phyloP scores from a whole-genome alignment of 352 stramenopile species.

The Pythium sukuiense region DNA sequence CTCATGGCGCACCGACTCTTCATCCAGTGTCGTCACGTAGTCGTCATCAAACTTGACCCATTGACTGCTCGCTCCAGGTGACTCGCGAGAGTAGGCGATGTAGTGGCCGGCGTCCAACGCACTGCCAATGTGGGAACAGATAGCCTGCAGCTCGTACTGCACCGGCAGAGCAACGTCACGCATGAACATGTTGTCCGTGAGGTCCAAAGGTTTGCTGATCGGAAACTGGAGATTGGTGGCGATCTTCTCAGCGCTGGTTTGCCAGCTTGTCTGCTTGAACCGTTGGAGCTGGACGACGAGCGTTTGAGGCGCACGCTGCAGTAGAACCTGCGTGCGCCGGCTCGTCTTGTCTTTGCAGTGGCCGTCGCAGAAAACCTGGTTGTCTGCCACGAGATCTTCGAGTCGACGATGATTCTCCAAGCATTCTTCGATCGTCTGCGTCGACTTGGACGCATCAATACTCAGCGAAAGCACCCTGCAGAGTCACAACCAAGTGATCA shows the following conservation, averaged over 20 bases:
- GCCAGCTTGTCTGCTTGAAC: conserved; percentile 50
- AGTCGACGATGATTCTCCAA: conserved; percentile 51
- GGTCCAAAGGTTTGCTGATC: conserved; percentile 44
- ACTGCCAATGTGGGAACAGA: conserved; percentile 71
- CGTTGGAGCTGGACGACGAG: conserved; percentile 72
- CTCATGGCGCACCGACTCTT: conserved; percentile 41
- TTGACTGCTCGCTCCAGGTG: conserved; percentile 15
- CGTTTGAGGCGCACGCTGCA: conserved; percentile 54
- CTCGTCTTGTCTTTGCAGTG: conserved; percentile 70
- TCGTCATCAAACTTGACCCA: conserved; percentile 82
- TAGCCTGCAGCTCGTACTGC: conserved; percentile 58
- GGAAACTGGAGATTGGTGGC: conserved; percentile 61
- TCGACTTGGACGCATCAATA: conserved; percentile 38
- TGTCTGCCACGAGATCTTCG: conserved; percentile 62
- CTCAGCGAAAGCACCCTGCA: conserved; percentile 63
- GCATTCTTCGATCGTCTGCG: conserved; percentile 52
- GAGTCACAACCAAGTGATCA: not conserved
- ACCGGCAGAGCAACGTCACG: conserved; percentile 41
- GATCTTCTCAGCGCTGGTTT: conserved; percentile 49
- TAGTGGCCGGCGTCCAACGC: conserved; percentile 75
- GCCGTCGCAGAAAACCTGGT: conserved; percentile 69
- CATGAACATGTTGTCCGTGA: conserved; percentile 70
- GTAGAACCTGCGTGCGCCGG: conserved; percentile 65
- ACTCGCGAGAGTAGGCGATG: conserved; percentile 53
- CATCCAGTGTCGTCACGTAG: conserved; percentile 47